phyloP scores from a whole-genome alignment of 2,329 filamentous ascomycete genomes.

The Aspergillus floridensis region DNA sequence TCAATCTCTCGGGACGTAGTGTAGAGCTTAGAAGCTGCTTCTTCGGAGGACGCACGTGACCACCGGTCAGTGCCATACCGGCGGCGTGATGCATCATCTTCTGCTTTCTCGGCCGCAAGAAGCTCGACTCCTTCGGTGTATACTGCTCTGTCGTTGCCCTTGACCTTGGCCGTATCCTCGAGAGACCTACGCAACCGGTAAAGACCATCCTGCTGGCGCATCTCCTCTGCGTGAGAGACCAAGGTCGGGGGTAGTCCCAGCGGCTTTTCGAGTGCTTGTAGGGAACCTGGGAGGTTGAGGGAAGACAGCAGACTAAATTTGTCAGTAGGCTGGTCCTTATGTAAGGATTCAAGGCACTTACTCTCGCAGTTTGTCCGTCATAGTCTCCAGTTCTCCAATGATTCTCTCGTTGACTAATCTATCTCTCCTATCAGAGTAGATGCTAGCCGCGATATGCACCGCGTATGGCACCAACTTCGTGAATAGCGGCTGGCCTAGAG shows the following conservation, averaged over 20 bases:
- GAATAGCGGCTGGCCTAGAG: conserved; percentile 83
- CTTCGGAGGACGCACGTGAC: conserved; percentile 66
- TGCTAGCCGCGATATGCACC: conserved; percentile 90
- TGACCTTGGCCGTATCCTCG: conserved; percentile 86
- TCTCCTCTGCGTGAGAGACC: conserved; percentile 87
- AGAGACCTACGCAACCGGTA: conserved; percentile 75
- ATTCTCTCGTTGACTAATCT: conserved; percentile 86
- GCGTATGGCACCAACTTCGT: conserved; percentile 91
- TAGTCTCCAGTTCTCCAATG: conserved; percentile 75
- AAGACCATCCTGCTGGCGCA: conserved; percentile 84
- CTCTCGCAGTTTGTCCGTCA: conserved; percentile 78
- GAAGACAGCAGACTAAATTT: conserved; percentile 62
- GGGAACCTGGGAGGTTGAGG: conserved; percentile 82
- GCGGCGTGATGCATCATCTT: conserved; percentile 71
- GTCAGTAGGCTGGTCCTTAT: conserved; percentile 14
- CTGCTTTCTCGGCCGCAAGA: conserved; percentile 74
- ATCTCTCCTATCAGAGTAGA: conserved; percentile 89
- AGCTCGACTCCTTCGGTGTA: conserved; percentile 82
- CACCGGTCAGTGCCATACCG: conserved; percentile 88
- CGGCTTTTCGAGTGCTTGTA: conserved; percentile 93
- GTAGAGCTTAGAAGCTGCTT: conserved; percentile 71
- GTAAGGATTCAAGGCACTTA: conserved; percentile 28
- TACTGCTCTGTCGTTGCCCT: conserved; percentile 69
- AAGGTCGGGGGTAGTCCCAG: conserved; percentile 82
- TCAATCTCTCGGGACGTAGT: conserved; percentile 74